Conservation (phyloP, 495 filamentous ascomycete genomes). For the Tuber umbilicatum region DNA sequence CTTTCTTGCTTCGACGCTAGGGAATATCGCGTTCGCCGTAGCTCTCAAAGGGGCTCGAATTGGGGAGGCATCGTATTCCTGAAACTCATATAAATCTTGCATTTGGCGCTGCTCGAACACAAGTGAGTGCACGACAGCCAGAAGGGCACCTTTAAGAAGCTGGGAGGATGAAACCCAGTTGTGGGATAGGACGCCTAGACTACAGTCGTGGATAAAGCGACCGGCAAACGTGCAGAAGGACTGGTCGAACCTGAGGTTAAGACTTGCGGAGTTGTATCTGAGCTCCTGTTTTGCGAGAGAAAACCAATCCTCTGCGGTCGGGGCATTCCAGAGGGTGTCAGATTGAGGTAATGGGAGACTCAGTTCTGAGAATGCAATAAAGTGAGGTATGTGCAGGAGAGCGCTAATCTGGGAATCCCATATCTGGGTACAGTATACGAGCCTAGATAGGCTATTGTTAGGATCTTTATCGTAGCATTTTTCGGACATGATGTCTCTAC, state of each 20-base stretch:
- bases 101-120: slow-evolving; percentile 1
- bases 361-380: background rate
- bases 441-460: background rate
- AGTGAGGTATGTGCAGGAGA: slow-evolving; percentile 2
- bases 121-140: background rate
- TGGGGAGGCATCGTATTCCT: background rate
- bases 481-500: slow-evolving; percentile 1
- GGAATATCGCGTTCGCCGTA: background rate
- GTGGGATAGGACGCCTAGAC: background rate
- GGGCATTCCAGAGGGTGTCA: background rate
- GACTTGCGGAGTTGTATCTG: background rate
- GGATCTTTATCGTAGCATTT: background rate
- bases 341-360: background rate
- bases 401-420: slow-evolving; percentile 3
- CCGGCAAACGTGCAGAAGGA: slow-evolving; percentile 3
- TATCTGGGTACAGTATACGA: slow-evolving; percentile 1
- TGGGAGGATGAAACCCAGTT: background rate
- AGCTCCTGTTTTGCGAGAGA: background rate
- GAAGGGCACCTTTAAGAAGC: slow-evolving; percentile 2
- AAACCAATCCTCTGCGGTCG: background rate
- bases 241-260: slow-evolving; percentile 1
- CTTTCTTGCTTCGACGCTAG: background rate
- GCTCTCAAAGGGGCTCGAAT: background rate
- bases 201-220: slow-evolving; percentile 1
- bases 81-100: slow-evolving; percentile 3